Base-by-base conservation (phyloP, 2,329 filamentous ascomycete species). In the Pseudogymnoascus sp. region DNA sequence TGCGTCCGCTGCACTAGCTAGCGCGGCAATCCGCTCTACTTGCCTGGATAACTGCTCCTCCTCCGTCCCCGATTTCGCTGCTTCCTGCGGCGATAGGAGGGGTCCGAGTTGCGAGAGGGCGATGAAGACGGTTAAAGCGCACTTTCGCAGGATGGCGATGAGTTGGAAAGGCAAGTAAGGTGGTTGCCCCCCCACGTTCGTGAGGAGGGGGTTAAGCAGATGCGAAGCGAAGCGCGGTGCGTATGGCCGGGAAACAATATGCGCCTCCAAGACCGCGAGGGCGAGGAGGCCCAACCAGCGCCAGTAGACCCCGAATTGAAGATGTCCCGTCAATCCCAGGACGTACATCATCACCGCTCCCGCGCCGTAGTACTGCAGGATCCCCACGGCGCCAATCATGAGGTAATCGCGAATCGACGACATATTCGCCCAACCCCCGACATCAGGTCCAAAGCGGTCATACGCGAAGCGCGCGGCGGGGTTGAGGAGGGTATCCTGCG, bases 141-240 rank as follows among this genome's bases (percentile, higher is more conserved):
- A 78, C 73, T 90, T 90, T 66, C 93, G 86, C 5, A 89, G 85
- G 6, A 98, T 83, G 13, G 82, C 78, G 64, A 97, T 83, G 69
- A 90, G 80, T 77, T 99, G 93, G 73, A 95, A 99, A 2, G 93
- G 93, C 3, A 98, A 82, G 68, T 89, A 90, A 3, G 88, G 83
- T 3, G 83, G 79, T 63, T 85, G 82, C 6, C 70, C 69, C 14
- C 77, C 76, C 41, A 74, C 70, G 13, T 65, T 71, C 19, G 69
- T 69, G 16, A 75, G 71, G 60, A 80, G 57, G 1, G 79, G 77
- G 72, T 85, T 85, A 69, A 83, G 66, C 54, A 78, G 54, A 25
- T 65, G 67, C 6, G 74, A 74, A 41, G 83, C 76, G 67, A 82
- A 65, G 7, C 71, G 68, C 2, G 85, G 84, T 67, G 81, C 79